A percentile compares a stretch with the other conserved stretches of the same genome.
phyloP scores from a whole-genome alignment of 176 grass and related monocot species.

The Oryza officinalis region DNA sequence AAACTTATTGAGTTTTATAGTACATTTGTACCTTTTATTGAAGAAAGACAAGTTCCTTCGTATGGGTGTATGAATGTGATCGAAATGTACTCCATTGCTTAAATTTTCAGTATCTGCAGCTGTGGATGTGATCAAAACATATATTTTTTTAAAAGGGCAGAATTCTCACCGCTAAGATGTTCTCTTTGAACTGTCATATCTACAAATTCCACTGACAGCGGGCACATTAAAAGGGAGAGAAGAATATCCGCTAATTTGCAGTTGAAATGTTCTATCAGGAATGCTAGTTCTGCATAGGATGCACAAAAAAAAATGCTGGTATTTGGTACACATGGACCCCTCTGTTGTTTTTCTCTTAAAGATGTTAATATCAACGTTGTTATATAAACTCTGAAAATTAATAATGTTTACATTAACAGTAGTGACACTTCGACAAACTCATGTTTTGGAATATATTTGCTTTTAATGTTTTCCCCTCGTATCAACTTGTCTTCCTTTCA shows the following conservation, averaged over 20 bases:
- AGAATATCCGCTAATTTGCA: background rate
- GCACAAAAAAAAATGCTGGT: background rate
- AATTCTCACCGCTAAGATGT: background rate
- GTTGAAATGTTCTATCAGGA: constrained; percentile 1
- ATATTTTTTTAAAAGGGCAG: background rate
- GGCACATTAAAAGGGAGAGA: background rate
- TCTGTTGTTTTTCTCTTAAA: background rate
- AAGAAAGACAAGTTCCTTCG: background rate
- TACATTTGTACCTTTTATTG: background rate
- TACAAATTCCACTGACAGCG: background rate
- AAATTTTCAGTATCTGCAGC: background rate
- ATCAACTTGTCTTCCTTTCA: constrained; percentile 23
- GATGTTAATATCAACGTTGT: background rate
- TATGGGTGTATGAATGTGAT: background rate
- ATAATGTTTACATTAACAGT: background rate
- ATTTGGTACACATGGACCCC: background rate
- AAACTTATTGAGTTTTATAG: background rate
- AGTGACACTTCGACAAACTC: background rate
- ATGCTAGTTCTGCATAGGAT: background rate
- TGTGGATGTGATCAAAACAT: background rate
- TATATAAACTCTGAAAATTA: background rate
- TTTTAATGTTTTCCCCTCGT: background rate
- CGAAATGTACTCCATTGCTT: background rate
- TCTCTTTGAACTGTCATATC: constrained; percentile 2
- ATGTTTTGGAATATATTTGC: constrained; percentile 30